Evolutionary conservation across 2,329 filamentous ascomycete genomes (phyloP).

Genomic region (Neonectria hederae): DNA sequence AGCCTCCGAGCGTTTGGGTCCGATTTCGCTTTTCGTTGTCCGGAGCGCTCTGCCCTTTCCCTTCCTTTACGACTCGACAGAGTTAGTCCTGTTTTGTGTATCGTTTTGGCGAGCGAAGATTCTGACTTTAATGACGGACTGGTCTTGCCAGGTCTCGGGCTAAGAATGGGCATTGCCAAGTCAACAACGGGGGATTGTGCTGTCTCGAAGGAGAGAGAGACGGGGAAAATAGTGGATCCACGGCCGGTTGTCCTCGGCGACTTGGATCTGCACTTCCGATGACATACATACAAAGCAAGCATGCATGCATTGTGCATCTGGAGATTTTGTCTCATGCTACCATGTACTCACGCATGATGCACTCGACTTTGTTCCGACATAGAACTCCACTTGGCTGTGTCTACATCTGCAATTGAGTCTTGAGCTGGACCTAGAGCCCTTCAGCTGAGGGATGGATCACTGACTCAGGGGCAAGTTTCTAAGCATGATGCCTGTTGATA

Average conservation of each 20-base stretch:
- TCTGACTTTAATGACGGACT: neutral
- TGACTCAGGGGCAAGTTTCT: neutral
- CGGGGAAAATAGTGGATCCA: neutral
- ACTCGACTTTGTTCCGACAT: neutral
- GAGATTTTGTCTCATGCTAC: too few species aligned
- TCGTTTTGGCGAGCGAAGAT: neutral
- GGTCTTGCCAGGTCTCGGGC: constrained; percentile 1
- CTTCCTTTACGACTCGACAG: neutral
- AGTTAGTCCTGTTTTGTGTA: neutral
- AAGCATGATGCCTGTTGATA: neutral
- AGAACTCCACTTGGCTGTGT: neutral
- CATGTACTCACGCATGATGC: neutral
- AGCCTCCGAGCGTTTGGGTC: neutral
- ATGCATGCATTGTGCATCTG: neutral
- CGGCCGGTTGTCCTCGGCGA: neutral
- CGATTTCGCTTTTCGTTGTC: neutral
- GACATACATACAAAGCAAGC: constrained; percentile 2
- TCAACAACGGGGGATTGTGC: constrained; percentile 1
- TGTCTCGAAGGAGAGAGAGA: neutral
- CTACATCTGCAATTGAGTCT: neutral
- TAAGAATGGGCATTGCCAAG: constrained; percentile 20
- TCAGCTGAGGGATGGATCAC: too few species aligned
- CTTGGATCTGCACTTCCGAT: constrained; percentile 6
- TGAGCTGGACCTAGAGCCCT: neutral
- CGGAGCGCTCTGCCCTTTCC: neutral